Conservation (phyloP, 2,329 filamentous ascomycete species). For the Hawksworthiomyces lignivorus region DNA sequence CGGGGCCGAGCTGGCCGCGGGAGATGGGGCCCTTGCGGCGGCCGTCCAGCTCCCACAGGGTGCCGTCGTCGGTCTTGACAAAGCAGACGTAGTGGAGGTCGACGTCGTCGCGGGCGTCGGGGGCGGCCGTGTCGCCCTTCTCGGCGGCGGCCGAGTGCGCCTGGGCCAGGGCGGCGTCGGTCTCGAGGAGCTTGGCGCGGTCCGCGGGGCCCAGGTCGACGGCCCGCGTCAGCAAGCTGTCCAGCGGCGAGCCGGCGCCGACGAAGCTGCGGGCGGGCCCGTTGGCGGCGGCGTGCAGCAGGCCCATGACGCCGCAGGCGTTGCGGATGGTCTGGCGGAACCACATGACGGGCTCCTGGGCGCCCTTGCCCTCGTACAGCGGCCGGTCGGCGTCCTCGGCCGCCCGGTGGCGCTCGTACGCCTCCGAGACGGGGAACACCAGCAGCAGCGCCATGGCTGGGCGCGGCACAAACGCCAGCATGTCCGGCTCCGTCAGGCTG, state of each 20-base stretch:
- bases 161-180: conserved; percentile 63
- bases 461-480: conserved; percentile 80
- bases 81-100: conserved; percentile 97
- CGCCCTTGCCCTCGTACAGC: conserved; percentile 62
- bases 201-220: conserved; percentile 57
- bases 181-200: conserved; percentile 69
- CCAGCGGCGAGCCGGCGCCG: conserved; percentile 47
- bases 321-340: conserved; percentile 93
- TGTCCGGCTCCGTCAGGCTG: conserved; percentile 76
- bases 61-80: conserved; percentile 63
- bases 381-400: conserved; percentile 59
- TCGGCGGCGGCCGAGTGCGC: conserved; percentile 74
- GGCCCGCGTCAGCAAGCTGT: conserved; percentile 60
- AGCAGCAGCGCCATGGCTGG: conserved; percentile 83
- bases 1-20: conserved; percentile 45
- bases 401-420: conserved; percentile 69
- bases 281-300: conserved; percentile 77
- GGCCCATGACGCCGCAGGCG: conserved; percentile 82
- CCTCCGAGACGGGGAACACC: conserved; percentile 76
- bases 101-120: conserved; percentile 69
- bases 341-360: conserved; percentile 74
- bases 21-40: conserved; percentile 49
- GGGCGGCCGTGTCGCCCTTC: conserved; percentile 70
- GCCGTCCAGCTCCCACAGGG: conserved; percentile 54
- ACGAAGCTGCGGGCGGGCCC: conserved; percentile 61